Evolutionary conservation across 441 rosid species (phyloP).

Genomic region (Euphorbia celastroides): DNA sequence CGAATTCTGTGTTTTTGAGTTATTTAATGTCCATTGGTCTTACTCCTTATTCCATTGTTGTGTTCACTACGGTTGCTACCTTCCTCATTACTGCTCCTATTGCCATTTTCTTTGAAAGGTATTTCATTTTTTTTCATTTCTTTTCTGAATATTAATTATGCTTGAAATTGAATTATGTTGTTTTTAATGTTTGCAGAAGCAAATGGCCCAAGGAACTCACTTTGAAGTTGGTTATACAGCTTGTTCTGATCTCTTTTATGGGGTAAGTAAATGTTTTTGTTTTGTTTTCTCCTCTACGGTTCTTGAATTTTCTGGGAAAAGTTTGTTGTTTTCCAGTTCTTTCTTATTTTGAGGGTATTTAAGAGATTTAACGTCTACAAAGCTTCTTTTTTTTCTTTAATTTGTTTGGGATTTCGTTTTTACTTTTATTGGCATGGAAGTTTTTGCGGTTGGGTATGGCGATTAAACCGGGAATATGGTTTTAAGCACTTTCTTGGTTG

Average conservation of each 20-base stretch:
- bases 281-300: not conserved
- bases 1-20: constrained; percentile 52
- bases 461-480: not conserved
- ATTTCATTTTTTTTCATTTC: not conserved
- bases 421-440: not conserved
- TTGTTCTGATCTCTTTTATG: constrained; percentile 60
- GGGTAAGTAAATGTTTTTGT: constrained; percentile 43
- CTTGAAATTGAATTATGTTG: not conserved
- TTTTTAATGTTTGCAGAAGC: constrained; percentile 39
- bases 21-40: constrained; percentile 82
- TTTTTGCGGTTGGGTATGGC: not conserved
- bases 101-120: constrained; percentile 79
- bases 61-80: constrained; percentile 61
- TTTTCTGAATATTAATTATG: not conserved
- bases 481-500: not conserved
- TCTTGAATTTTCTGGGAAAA: not conserved
- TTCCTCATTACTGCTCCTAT: constrained; percentile 64
- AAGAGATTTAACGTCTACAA: not conserved
- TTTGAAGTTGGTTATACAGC: constrained; percentile 50
- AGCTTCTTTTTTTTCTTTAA: not conserved
- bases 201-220: constrained; percentile 59
- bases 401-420: not conserved
- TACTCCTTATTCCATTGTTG: constrained; percentile 56
- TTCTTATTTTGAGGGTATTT: not conserved
- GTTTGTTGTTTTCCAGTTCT: not conserved